Evolutionary conservation across 1,139 yeast species (phyloP).

Genomic region (Arxiozyma slooffiae): DNA sequence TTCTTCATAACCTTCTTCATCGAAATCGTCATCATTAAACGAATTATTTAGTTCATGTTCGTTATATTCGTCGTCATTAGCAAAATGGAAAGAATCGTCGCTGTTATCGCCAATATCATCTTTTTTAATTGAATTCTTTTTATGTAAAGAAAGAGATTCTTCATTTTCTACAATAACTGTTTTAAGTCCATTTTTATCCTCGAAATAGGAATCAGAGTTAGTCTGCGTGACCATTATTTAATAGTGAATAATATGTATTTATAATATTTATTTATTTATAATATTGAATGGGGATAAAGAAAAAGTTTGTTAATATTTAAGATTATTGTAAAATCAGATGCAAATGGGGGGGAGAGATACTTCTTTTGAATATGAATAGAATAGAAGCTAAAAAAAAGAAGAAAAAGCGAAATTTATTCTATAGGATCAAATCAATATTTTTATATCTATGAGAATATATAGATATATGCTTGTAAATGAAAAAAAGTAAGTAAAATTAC

Average conservation of each 20-base stretch:
- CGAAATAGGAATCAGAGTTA: not conserved
- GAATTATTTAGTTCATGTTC: not conserved
- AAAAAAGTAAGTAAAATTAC: no score
- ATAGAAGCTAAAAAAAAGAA: no score
- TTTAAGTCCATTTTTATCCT: conserved; percentile 5
- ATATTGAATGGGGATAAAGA: not conserved
- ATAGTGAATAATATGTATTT: not conserved
- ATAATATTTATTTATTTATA: not conserved
- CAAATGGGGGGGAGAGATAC: no score
- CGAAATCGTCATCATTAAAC: conserved; percentile 3
- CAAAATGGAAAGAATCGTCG: conserved; percentile 4
- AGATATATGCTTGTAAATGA: not conserved
- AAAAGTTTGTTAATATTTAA: not conserved
- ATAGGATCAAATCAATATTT: no score
- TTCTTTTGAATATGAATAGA: not conserved
- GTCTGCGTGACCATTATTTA: conserved; percentile 2
- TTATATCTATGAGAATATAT: not conserved
- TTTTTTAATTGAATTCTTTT: not conserved
- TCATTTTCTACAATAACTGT: conserved; percentile 2
- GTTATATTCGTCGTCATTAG: conserved; percentile 1
- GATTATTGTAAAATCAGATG: not conserved
- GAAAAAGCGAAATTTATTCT: no score
- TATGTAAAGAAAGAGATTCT: not conserved
- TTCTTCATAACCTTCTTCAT: conserved; percentile 15
- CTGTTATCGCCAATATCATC: not conserved